Evolutionary conservation across 345 rosid genomes (phyloP).

Genomic region (Pistacia integerrima): DNA sequence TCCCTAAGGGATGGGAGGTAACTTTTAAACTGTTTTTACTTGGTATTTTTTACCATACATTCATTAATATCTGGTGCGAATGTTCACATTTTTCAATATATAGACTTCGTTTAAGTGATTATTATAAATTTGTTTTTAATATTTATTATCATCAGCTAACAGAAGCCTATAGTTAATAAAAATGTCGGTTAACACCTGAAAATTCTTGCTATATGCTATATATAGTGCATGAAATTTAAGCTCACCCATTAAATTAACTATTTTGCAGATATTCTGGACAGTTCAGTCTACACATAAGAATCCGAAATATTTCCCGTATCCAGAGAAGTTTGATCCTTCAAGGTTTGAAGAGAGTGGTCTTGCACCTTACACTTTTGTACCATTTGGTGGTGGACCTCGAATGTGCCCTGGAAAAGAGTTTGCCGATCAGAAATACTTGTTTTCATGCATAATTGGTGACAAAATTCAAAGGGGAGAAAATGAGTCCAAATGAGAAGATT

Average conservation of each 20-base stretch:
- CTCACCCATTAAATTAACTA: neutral
- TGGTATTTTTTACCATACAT: no score
- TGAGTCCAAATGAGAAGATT: conserved; percentile 27
- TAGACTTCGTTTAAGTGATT: no score
- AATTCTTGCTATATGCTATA: no score
- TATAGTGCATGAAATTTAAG: neutral
- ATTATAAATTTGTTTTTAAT: neutral
- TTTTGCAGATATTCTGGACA: conserved; percentile 31
- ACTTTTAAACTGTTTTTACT: no score
- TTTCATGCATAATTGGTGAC: conserved; percentile 30
- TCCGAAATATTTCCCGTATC: conserved; percentile 31
- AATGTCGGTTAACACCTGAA: no score
- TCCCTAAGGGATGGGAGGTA: conserved; percentile 42
- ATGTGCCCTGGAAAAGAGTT: conserved; percentile 37
- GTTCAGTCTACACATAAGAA: conserved; percentile 27
- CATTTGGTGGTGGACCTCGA: conserved; percentile 36
- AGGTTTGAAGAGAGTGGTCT: conserved; percentile 27
- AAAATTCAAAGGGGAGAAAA: conserved; percentile 22
- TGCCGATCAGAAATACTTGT: conserved; percentile 31
- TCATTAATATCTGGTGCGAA: no score
- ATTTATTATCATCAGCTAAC: no score
- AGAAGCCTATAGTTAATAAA: no score
- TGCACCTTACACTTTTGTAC: conserved; percentile 27
- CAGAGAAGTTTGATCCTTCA: conserved; percentile 35
- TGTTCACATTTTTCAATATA: no score